Evolutionary conservation across 1,139 yeast species (phyloP).

Genomic region (Suhomyces bolitotheri): DNA sequence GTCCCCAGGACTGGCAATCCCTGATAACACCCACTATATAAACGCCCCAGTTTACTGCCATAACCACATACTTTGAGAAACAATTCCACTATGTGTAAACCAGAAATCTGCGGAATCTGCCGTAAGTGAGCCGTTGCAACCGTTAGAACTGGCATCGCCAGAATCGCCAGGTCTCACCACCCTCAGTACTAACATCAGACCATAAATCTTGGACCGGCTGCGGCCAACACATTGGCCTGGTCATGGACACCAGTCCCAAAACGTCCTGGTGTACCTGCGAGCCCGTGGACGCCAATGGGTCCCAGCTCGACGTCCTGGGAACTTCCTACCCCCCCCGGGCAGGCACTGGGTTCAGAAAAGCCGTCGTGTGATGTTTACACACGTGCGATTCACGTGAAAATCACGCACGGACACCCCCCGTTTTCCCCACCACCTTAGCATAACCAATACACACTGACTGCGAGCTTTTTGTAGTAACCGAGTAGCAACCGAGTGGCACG

Average conservation of each 20-base stretch:
- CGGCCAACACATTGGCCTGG: slow-evolving; percentile 35
- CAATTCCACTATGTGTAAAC: slow-evolving; percentile 29
- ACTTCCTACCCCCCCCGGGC: slow-evolving; percentile 44
- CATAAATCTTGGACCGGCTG: slow-evolving; percentile 48
- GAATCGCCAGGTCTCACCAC: neutral
- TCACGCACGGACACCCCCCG: no score
- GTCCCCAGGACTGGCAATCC: no score
- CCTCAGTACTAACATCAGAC: slow-evolving; percentile 21
- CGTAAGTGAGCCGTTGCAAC: slow-evolving; percentile 25
- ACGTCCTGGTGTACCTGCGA: slow-evolving; percentile 45
- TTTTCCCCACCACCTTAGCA: no score
- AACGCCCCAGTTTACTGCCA: no score
- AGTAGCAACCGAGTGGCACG: no score
- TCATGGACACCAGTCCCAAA: slow-evolving; percentile 38
- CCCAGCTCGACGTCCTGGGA: slow-evolving; percentile 13
- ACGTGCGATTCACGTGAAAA: no score
- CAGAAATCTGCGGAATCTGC: slow-evolving; percentile 41
- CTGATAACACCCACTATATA: slow-evolving; percentile 1
- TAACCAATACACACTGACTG: no score
- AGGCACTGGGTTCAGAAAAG: slow-evolving; percentile 41
- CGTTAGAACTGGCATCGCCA: no score
- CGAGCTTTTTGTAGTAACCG: no score
- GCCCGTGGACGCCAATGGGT: slow-evolving; percentile 22
- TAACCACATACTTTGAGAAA: neutral
- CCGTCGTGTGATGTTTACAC: neutral